Conservation (phyloP, 768 basidiomycete species). For the Rhodotorula sphaerocarpa region DNA sequence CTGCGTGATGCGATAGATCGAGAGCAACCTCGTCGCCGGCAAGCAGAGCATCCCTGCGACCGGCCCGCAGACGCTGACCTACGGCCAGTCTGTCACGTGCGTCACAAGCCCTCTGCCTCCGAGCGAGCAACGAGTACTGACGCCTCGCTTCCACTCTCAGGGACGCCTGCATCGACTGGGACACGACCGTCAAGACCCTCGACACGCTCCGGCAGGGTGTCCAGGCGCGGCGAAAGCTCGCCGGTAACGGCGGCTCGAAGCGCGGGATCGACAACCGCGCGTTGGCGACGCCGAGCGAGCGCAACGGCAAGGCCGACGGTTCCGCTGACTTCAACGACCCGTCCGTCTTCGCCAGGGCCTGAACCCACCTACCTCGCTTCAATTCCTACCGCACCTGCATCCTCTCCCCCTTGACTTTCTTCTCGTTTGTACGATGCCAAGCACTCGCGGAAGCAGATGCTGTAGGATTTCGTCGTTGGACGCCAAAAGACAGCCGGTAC, state of each 20-base stretch:
- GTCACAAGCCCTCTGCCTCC: neutral
- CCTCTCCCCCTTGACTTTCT: no score
- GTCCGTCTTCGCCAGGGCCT: constrained; percentile 5
- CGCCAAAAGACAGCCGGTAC: no score
- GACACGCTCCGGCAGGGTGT: constrained; percentile 84
- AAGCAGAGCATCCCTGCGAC: constrained; percentile 70
- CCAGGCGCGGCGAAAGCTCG: constrained; percentile 52
- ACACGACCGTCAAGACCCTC: constrained; percentile 68
- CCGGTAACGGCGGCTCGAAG: neutral
- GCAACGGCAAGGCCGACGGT: constrained; percentile 16
- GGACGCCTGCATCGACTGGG: constrained; percentile 75
- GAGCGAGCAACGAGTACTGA: constrained; percentile 26
- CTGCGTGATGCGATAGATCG: constrained; percentile 7
- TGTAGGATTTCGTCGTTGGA: no score
- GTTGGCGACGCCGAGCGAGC: constrained; percentile 11
- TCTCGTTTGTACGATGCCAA: no score
- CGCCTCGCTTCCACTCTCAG: constrained; percentile 2
- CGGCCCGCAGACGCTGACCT: constrained; percentile 64
- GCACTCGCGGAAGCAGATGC: no score
- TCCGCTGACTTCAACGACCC: constrained; percentile 26
- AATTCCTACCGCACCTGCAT: neutral
- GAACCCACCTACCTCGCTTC: neutral
- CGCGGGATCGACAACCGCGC: constrained; percentile 18
- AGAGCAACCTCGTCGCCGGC: constrained; percentile 46
- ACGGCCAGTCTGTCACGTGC: constrained; percentile 80